Conservation (phyloP, 768 basidiomycete species). For the Lactarius evosmus region DNA sequence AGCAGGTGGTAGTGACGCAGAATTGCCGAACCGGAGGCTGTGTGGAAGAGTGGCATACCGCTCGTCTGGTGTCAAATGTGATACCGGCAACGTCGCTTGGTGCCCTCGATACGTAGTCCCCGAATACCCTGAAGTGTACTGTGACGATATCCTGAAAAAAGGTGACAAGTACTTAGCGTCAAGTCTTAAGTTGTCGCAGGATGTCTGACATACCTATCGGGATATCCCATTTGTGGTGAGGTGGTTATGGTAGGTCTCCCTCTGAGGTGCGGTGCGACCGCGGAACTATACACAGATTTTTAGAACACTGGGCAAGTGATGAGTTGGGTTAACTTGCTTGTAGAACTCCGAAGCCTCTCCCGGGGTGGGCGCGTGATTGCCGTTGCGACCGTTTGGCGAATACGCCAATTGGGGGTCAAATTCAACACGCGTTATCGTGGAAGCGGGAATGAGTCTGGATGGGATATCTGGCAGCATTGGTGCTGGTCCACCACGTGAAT, state of each 20-base stretch:
- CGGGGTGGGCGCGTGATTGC: conserved; percentile 22
- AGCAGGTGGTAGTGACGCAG: neutral
- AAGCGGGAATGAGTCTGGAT: conserved; percentile 2
- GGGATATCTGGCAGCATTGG: neutral
- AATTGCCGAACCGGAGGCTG: neutral
- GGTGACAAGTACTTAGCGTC: neutral
- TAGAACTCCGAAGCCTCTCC: conserved; percentile 48
- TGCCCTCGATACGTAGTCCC: neutral
- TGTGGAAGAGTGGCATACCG: neutral
- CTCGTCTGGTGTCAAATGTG: conserved; percentile 5
- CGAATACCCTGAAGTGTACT: conserved; percentile 10
- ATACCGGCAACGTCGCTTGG: neutral
- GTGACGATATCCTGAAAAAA: conserved; percentile 5
- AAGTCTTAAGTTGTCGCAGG: neutral
- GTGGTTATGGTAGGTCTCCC: conserved; percentile 5
- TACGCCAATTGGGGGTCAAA: conserved; percentile 54
- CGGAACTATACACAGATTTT: conserved; percentile 40
- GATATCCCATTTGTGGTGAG: neutral
- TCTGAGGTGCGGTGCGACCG: conserved; percentile 49
- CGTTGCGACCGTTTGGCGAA: conserved; percentile 26
- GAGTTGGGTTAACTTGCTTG: conserved; percentile 42
- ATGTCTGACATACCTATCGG: conserved; percentile 12
- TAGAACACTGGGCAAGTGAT: neutral
- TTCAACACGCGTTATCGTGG: conserved; percentile 22
- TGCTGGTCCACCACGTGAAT: neutral